phyloP scores from a whole-genome alignment of 345 rosid species.

The Abelmoschus esculentus region DNA sequence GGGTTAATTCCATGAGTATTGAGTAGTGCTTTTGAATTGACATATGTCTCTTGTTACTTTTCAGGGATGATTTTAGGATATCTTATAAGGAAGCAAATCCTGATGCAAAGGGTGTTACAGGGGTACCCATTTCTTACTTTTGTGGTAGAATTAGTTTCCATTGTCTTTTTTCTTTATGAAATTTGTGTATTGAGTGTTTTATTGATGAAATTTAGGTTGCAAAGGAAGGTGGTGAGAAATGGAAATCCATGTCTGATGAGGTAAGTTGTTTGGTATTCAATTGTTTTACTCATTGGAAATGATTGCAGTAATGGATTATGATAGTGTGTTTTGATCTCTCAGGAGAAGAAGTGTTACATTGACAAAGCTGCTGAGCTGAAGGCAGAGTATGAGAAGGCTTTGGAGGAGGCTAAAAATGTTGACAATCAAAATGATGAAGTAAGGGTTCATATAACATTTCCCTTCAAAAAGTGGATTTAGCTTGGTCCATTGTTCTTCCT shows the following conservation, averaged over 20 bases:
- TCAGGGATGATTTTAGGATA: slow-evolving; percentile 75
- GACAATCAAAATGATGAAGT: slow-evolving; percentile 34
- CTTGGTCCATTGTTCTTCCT: neutral
- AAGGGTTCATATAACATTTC: slow-evolving; percentile 8
- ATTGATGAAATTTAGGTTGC: slow-evolving; percentile 44
- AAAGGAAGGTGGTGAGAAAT: slow-evolving; percentile 70
- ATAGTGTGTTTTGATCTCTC: neutral
- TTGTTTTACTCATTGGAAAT: no score
- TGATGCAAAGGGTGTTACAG: slow-evolving; percentile 41
- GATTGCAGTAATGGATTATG: neutral
- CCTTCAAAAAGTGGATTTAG: neutral
- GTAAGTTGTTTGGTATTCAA: neutral
- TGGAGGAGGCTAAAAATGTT: no score
- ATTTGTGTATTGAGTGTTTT: neutral
- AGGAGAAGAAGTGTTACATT: neutral
- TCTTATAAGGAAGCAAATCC: slow-evolving; percentile 54
- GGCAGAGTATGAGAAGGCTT: no score
- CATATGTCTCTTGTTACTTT: slow-evolving; percentile 8
- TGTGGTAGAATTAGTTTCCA: neutral
- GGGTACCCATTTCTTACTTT: slow-evolving; percentile 27
- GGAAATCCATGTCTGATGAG: neutral
- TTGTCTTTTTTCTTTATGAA: neutral
- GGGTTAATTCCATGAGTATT: neutral
- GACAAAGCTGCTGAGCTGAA: no score
- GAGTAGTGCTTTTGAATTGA: neutral